Evolutionary conservation across 2,329 filamentous ascomycete species (phyloP), one percentile per base, ranked within the genome.

Genomic region (Talaromyces islandicus): DNA sequence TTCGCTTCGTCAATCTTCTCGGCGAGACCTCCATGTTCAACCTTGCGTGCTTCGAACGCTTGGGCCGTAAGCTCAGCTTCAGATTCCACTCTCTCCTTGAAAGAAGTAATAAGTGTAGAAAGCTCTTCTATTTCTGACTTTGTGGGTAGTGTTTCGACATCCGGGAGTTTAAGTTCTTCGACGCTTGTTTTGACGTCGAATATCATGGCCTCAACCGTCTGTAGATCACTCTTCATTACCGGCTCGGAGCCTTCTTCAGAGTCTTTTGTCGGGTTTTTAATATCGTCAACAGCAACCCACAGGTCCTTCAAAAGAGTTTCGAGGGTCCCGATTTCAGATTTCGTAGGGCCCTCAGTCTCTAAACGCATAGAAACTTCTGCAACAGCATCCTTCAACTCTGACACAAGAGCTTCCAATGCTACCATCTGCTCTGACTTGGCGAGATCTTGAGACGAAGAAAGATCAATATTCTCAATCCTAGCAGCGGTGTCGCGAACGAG

Each of bases 401-500:
- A 81, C 5, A 95, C 80, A 3, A 93, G 80, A 1, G 83, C 79
- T 68, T 94, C 90, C 1, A 88, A 72, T 10, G 80, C 76, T 54
- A 83, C 81, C n/a, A 87, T 69, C 46, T 87, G 81, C 59, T 86
- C 83, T 50, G 83, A 82, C 32, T 79, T 84, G 10, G 92, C 86
- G 2, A 85, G 79, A 60, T 89, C 86, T 35, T 92, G 88, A 0
- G 68, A 83, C 56, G 92, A 80, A 0, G 83, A 80, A 27, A 84
- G 72, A 5, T 73, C 84, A 55, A 96, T 84, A 61, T 96, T 92
- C 61, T 97, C 93, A 10, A 97, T 79, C 53, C 90, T 90, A 5
- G 88, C 86, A 72, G 97, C 97, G 32, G 92, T 92, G 71, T 96
- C 96, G 48, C 89, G 86, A 12, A 97, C 81, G 54, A 97, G 86